Percentiles rank a stretch among this genome's conserved stretches.
phyloP scores from a whole-genome alignment of 306 rosid species.

The Dryas alaskensis region DNA sequence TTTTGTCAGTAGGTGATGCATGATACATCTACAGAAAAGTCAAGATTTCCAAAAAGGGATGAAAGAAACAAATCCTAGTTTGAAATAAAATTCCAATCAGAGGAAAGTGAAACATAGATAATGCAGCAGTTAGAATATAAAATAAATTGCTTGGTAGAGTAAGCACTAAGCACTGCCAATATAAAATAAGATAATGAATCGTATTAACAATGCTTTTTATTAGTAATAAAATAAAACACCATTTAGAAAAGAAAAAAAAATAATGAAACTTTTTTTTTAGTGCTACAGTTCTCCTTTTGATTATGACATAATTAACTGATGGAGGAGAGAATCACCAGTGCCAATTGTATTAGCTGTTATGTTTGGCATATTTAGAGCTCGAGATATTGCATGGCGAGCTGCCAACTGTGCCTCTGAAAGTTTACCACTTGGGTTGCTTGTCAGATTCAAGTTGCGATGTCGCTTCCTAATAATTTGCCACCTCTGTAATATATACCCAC shows the following conservation, averaged over 20 bases:
- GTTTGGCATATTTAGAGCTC: slow-evolving; percentile 71
- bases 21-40: neutral
- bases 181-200: too few relatives aligned
- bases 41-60: neutral
- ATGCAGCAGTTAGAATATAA: slow-evolving; percentile 9
- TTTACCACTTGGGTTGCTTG: slow-evolving; percentile 38
- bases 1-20: neutral
- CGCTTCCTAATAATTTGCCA: slow-evolving; percentile 72
- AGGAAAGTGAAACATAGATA: neutral
- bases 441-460: slow-evolving; percentile 40
- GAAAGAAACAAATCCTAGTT: neutral
- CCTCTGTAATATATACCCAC: slow-evolving; percentile 56
- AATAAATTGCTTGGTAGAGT: slow-evolving; percentile 14
- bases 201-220: too few relatives aligned
- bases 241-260: neutral
- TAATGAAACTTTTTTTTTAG: neutral
- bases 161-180: neutral
- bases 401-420: slow-evolving; percentile 75
- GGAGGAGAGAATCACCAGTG: slow-evolving; percentile 46
- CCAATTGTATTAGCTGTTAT: slow-evolving; percentile 44
- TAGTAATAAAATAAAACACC: too few relatives aligned
- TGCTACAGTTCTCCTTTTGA: neutral
- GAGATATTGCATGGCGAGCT: slow-evolving; percentile 70
- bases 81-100: neutral
- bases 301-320: neutral